Evolutionary conservation across 768 basidiomycete genomes (phyloP), one percentile per base, ranked within the genome.

Genomic region (Boletus rufocinnamomeus): DNA sequence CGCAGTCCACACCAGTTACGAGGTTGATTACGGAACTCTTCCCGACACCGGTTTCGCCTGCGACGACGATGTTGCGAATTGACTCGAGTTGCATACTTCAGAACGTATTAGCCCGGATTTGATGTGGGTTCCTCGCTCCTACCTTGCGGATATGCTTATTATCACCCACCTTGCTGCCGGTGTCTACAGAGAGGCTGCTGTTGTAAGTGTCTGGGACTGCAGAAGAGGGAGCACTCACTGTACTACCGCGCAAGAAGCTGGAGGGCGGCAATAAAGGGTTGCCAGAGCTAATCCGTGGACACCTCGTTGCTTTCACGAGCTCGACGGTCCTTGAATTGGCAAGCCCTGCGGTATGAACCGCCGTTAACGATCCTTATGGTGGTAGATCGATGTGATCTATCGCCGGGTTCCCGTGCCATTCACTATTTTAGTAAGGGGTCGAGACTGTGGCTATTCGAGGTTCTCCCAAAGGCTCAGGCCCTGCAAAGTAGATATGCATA

Each of bases 1-100:
- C 70, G 0, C 54, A 64, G 21, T 70, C 68, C 11, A 30, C 56
- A 2, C 65, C 75, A 17, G 52, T 56, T 19, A 71, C 54, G 34
- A 73, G 64, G 49, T 73, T 73, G 61, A 73, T 64, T 0, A 73
- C 49, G 30, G 71, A 72, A 21, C 70, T 73, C 57, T 72, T 72
- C 8, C 71, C 71, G 32, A 68, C 67, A 4, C 71, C 72, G 1
- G 66, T 68, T 57, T 73, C 70, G 28, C 71, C 71, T 38, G 58
- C 60, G 7, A 72, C 28, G 50, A 73, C 60, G 32, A 73, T 63
- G 51, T 73, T 73, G 44, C 71, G 67, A 37, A 65, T 57, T 1
- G 69, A 51, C 37, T 57, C 58, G 19, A 58, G 60, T 28, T 40
- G 56, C 21, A 35, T 32, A 13, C 63, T 63, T 54, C 2, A 34